Evolutionary conservation across 2,329 filamentous ascomycete species (phyloP).

Genomic region (Fusarium equiseti): DNA sequence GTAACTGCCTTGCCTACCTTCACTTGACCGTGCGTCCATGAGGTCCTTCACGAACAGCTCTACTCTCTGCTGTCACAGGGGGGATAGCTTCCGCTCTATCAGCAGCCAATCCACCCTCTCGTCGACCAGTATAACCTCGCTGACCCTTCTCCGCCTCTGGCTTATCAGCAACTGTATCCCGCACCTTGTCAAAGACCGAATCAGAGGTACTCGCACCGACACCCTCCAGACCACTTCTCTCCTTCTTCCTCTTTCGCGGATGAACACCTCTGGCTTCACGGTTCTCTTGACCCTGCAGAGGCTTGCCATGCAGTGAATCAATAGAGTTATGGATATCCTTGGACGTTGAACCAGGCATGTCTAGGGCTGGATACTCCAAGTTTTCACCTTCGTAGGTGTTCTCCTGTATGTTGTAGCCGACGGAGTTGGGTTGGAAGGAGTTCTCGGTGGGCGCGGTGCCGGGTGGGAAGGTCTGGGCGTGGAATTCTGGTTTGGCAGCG

Average conservation of each 20-base stretch:
- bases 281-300: conserved; percentile 1
- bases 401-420: not conserved
- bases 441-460: not conserved
- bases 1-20: not conserved
- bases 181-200: conserved; percentile 4
- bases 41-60: not conserved
- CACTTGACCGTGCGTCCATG: not conserved
- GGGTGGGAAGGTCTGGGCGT: not conserved
- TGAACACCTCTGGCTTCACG: conserved; percentile 9
- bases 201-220: not conserved
- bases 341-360: conserved; percentile 2
- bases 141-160: not conserved
- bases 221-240: not conserved
- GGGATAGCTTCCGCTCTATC: not conserved
- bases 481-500: not conserved
- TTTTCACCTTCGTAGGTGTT: not conserved
- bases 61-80: not conserved
- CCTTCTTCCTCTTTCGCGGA: conserved; percentile 17
- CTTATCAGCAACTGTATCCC: conserved; percentile 9
- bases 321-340: conserved; percentile 8
- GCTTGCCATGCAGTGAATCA: not conserved
- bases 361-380: not conserved
- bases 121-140: not conserved
- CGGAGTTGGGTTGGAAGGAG: not conserved
- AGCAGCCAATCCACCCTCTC: conserved; percentile 4